Percentiles rank a stretch among this genome's conserved stretches.
Evolutionary conservation across 257 asterid species (phyloP).

Genomic region (Solanum habrochaites): DNA sequence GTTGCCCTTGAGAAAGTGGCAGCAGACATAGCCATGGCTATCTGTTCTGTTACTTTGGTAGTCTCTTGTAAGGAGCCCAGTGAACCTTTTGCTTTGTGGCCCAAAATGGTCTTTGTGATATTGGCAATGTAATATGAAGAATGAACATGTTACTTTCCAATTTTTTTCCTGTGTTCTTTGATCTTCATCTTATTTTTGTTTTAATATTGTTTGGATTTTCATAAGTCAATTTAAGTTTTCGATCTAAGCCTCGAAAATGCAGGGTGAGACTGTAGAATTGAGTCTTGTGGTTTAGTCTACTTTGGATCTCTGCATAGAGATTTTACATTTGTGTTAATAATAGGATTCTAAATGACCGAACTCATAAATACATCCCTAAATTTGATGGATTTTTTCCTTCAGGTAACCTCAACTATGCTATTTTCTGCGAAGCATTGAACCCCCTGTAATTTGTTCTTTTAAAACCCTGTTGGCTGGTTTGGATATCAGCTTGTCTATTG

Average conservation of each 20-base stretch:
- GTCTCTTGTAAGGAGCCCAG: background rate
- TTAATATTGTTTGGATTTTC: background rate
- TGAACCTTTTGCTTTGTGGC: background rate
- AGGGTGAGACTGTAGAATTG: background rate
- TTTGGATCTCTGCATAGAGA: background rate
- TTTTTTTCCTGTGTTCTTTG: background rate
- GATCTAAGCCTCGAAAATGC: background rate
- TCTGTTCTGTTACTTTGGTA: background rate
- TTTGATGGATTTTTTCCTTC: too few species aligned
- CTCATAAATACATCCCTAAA: too few species aligned
- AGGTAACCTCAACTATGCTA: rapidly evolving
- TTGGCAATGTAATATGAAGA: background rate
- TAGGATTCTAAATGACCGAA: too few species aligned
- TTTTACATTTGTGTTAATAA: too few species aligned
- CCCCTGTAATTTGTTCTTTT: too few species aligned
- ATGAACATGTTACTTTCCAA: background rate
- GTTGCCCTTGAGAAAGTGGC: background rate
- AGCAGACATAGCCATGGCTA: background rate
- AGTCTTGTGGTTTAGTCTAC: background rate
- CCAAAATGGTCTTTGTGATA: background rate
- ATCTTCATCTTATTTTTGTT: background rate
- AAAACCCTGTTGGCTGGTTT: too few species aligned
- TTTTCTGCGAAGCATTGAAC: too few species aligned
- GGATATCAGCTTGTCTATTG: too few species aligned
- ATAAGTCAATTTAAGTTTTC: background rate